Conservation (phyloP, 2,329 filamentous ascomycete species). For the Periconia macrospinosa region DNA sequence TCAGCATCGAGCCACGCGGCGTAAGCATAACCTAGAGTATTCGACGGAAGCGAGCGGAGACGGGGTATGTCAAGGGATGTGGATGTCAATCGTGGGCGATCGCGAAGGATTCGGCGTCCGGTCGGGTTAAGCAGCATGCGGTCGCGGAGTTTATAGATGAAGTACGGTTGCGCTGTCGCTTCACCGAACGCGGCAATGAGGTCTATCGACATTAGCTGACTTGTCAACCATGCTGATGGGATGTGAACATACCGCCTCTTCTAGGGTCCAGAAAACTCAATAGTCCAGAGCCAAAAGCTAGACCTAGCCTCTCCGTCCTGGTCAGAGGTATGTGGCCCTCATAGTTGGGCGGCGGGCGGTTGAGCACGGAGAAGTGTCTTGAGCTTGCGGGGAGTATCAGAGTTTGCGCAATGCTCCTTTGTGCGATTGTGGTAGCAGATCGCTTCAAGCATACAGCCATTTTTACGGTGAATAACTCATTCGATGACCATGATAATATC, state of each 20-base stretch:
- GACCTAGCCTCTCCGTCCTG: slow-evolving; percentile 69
- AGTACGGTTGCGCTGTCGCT: slow-evolving; percentile 91
- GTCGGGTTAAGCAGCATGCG: slow-evolving; percentile 85
- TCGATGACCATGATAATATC: neutral
- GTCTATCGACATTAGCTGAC: slow-evolving; percentile 55
- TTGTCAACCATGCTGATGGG: neutral
- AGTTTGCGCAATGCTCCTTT: slow-evolving; percentile 3
- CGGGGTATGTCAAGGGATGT: slow-evolving; percentile 66
- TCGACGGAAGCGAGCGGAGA: slow-evolving; percentile 71
- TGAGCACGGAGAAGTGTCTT: slow-evolving; percentile 75
- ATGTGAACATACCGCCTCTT: slow-evolving; percentile 64
- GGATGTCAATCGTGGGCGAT: slow-evolving; percentile 85
- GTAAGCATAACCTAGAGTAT: slow-evolving; percentile 80
- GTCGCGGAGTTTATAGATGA: slow-evolving; percentile 87
- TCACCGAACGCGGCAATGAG: slow-evolving; percentile 94
- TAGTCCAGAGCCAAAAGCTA: slow-evolving; percentile 66
- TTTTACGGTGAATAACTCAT: neutral
- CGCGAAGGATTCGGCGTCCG: slow-evolving; percentile 86
- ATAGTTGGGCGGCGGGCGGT: slow-evolving; percentile 84
- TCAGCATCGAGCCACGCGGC: slow-evolving; percentile 91
- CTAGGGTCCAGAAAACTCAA: slow-evolving; percentile 71
- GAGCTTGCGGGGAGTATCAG: slow-evolving; percentile 23
- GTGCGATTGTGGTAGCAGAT: slow-evolving; percentile 1
- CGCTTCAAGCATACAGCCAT: slow-evolving; percentile 19
- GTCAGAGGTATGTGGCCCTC: slow-evolving; percentile 91